Evolutionary conservation across 2,329 filamentous ascomycete genomes (phyloP), one percentile per base, ranked within the genome.

Genomic region (Colletotrichum echinochloae): DNA sequence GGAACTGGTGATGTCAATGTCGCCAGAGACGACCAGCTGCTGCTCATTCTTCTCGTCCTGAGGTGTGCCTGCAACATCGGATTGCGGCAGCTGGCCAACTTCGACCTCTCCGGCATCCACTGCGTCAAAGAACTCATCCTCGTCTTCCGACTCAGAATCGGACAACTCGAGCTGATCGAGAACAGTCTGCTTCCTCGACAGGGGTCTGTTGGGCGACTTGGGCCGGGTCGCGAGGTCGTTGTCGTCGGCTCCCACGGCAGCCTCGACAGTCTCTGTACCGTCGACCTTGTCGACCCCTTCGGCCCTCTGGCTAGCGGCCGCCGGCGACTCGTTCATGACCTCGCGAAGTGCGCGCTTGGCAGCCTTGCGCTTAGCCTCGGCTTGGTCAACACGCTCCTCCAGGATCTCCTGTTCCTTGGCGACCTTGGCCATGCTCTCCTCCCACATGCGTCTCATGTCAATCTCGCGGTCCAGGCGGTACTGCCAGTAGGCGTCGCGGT

Each of bases 371-470:
- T 97, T 98, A 78, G 92, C 89, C 79, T 98, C 95, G 1, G 94
- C 93, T 80, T 97, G 93, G 54, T 93, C 94, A 71, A 98, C 93
- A 68, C 91, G 92, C 44, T 90, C 93, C 78, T 98, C 94, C 1
- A 99, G 87, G 61, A 94, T 89, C 81, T 98, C 96, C 76, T 99
- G 96, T 79, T 99, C 96, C 66, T 90, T 91, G 23, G 95, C 96
- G n/a, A 99, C 92, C 76, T 95, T 91, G 12, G 96, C 94, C 96
- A 99, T 98, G 81, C 95, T 98, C 77, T 99, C 96, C 81, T 99
- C 96, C 96, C 96, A 99, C 90, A 99, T 93, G 70, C 93, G 91
- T 46, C 96, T 90, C 82, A 98, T 92, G 78, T 97, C 94, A 52
- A 91, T 91, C 82, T 99, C 96, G 64, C 94, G 91, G 75, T 97